Conservation (phyloP, 2,329 filamentous ascomycete species). For the Hymenoscyphus salicellus region DNA sequence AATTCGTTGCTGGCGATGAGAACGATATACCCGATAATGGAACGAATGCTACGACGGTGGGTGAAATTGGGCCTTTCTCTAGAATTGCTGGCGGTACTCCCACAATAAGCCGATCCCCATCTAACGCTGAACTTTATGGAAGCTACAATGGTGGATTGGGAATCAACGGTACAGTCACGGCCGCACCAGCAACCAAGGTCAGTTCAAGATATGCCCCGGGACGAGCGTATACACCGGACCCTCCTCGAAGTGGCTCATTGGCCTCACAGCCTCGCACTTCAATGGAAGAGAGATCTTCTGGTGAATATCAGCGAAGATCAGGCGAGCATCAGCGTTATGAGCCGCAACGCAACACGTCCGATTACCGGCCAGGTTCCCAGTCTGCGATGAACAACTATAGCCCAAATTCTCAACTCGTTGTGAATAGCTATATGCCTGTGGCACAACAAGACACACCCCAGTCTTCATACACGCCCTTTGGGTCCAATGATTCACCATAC, state of each 20-base stretch:
- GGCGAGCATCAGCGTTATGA: conserved; percentile 46
- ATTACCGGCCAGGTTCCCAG: conserved; percentile 36
- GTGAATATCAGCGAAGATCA: conserved; percentile 42
- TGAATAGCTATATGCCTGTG: conserved; percentile 30
- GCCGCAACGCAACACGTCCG: conserved; percentile 41
- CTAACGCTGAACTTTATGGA: conserved; percentile 67
- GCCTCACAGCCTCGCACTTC: conserved; percentile 39
- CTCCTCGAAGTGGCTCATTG: conserved; percentile 25
- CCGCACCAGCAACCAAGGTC: conserved; percentile 23
- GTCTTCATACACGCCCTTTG: conserved; percentile 25
- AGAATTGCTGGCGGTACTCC: conserved; percentile 75
- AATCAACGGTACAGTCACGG: conserved; percentile 29
- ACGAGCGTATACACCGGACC: conserved; percentile 28
- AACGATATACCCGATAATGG: conserved; percentile 60
- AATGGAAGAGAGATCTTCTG: conserved; percentile 46
- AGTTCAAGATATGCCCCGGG: conserved; percentile 36
- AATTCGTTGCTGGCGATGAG: conserved; percentile 91
- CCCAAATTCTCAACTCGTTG: conserved; percentile 31
- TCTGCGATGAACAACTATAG: conserved; percentile 32
- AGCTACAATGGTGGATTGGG: conserved; percentile 36
- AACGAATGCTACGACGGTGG: conserved; percentile 53
- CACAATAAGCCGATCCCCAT: conserved; percentile 71
- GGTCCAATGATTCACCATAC: conserved; percentile 19
- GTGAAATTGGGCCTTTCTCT: conserved; percentile 75
- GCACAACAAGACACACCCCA: conserved; percentile 18